Evolutionary conservation across 306 rosid species (phyloP).

Genomic region (Acmispon strigosus): DNA sequence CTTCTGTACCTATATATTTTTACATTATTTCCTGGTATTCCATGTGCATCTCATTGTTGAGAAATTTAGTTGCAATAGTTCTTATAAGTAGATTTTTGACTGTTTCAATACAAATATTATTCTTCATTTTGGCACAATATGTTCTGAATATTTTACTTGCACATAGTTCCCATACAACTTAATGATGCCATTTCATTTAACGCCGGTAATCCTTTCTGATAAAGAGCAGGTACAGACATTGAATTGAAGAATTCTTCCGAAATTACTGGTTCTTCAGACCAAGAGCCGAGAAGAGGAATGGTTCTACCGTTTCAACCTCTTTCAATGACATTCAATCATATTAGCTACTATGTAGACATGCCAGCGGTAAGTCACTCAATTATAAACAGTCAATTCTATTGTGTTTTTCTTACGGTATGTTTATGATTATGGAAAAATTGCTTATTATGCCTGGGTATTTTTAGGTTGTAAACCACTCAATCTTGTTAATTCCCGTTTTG

Average conservation of each 20-base stretch:
- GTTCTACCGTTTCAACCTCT: constrained; percentile 65
- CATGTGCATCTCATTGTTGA: not conserved
- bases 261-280: not conserved
- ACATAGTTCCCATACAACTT: not conserved
- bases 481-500: not conserved
- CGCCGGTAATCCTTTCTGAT: not conserved
- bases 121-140: not conserved
- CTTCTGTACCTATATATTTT: not conserved
- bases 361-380: constrained; percentile 50
- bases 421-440: not conserved
- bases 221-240: constrained; percentile 13
- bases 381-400: not conserved
- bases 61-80: not conserved
- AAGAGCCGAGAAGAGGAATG: constrained; percentile 37
- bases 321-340: constrained; percentile 63
- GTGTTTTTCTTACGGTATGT: not conserved
- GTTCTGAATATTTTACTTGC: not conserved
- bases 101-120: not conserved
- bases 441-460: not conserved
- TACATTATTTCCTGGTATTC: not conserved
- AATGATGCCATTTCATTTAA: not conserved
- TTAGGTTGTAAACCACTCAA: not conserved
- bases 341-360: constrained; percentile 69
- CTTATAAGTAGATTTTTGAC: constrained; percentile 4
- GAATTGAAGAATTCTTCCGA: constrained; percentile 3